Base-by-base conservation (phyloP, 306 rosid species). In the Corylus americana region DNA sequence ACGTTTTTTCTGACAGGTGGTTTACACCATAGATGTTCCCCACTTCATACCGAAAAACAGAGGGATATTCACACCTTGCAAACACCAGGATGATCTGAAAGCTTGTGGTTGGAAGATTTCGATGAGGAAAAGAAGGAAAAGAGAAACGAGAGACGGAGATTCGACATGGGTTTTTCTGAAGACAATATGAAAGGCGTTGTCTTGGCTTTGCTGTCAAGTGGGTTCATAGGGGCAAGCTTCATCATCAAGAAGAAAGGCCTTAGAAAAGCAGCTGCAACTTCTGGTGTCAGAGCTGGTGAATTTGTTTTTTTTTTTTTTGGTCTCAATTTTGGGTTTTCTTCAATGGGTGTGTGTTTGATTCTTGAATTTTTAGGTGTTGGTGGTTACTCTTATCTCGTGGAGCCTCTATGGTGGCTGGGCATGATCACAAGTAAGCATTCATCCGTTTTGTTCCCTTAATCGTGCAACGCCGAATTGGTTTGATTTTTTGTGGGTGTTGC, bases 381-480 rank as follows among this genome's bases (percentile, higher is more conserved):
- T 63, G 98, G 98, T 5, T 87, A 86, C 77, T 81, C 91, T 86
- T 93, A 93, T 81, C 97, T 93, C 71, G 77, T 90, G 86, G 98
- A 93, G 82, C 97, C 97, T 82, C 89, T 91, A 3, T 91, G 98
- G 98, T 93, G 98, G 98, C 68, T 90, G 16, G 98, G 98, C 70
- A 70, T 90, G 93, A 51, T 86, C 72, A 91, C 90, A 78, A 89
- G 98, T 93, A 86, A 91, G 92, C 77, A 58, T 31, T 55, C n/a
- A 22, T 55, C n/a, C 9, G 61, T 67, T 18, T 69, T 35, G 53
- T 58, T 74, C 10, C 16, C 76, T 44, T 66, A 31, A 58, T 49
- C 59, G 78, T 70, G 48, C 45, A 61, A 45, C 48, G 2, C 73
- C 13, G 50, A n/a, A 10, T 27, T 29, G 61, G 10, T 47, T 51